Evolutionary conservation across 345 rosid genomes (phyloP), one percentile per base, ranked within the genome.

Genomic region (Murraya paniculata): DNA sequence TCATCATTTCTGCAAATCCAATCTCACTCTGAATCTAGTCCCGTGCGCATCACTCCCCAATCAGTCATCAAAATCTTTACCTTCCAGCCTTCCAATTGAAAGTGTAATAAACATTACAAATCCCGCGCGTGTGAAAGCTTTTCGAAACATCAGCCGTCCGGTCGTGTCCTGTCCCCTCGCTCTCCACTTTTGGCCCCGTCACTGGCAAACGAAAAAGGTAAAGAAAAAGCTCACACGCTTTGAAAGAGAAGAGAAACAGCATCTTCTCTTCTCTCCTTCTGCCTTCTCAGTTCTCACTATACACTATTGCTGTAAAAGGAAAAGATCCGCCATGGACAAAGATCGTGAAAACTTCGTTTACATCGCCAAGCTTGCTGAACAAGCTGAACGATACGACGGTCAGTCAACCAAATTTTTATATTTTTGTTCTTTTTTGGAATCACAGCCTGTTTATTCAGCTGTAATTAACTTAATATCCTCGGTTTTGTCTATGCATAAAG

Each of bases 371-470:
- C 91, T 88, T 61, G 86, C 91, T 16, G 91, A 88, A 38, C 91
- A 88, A 70, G 91, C 91, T 11, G 91, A 88, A 76, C 89, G 89
- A 65, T 88, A 86, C 53, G 91, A 88, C 6, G 89, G 89, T 88
- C 24, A 7, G 70, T 81, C 57, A 68, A 35, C 13, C 27, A 30
- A 5, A 7, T 33, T 25, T 25, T 53, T 50, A 9, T 36, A 67
- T 5, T 50, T 58, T 9, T 33, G 55, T 19, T 35, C 28, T 13
- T 27, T 58, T 68, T 24, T 36, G 53, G 36, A 55, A 45, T 48
- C 59, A 45, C 56, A 68, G 27, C 14, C 70, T 60, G n/a, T 39
- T 1, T 56, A 16, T 57, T 56, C 35, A n/a, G 30, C 27, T 33
- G 39, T 35, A 11, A 21, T 7, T 33, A 9, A 22, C 7, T 33